A percentile compares a stretch with the other conserved stretches of the same genome.
These are phyloP conservation scores for Polyporus tsugae DNA, from an alignment of 1,284 basidiomycete genomes.

Conservation along the genomic window DNA sequence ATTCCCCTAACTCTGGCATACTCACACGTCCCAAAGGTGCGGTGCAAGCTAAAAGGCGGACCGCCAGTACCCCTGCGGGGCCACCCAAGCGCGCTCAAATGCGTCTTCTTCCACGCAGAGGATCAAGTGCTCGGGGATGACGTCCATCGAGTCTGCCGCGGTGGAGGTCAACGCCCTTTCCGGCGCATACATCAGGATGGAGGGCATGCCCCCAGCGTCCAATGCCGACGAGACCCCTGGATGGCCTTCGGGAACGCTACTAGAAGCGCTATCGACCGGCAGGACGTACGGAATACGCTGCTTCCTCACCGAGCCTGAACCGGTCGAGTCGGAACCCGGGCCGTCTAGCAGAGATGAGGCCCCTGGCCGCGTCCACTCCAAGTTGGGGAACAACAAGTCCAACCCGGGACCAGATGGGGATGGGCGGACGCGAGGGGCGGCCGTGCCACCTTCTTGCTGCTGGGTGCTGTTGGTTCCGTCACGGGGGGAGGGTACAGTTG, in stretches of 20 bases:
- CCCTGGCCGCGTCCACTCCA: neutral
- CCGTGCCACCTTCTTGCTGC: neutral
- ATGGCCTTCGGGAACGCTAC: neutral
- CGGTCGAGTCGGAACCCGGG: neutral
- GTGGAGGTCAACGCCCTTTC: neutral
- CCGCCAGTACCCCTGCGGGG: conserved; percentile 3
- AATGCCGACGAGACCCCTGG: neutral
- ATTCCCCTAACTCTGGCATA: neutral
- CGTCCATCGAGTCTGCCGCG: neutral
- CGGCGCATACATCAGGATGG: neutral
- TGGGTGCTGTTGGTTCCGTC: neutral
- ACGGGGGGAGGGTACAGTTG: neutral
- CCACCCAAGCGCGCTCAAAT: neutral
- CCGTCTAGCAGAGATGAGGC: no score
- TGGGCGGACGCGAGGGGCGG: neutral
- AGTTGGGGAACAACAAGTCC: neutral
- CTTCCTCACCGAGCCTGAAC: neutral
- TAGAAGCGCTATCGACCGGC: no score
- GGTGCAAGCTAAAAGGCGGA: neutral
- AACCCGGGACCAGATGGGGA: neutral
- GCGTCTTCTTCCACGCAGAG: neutral
- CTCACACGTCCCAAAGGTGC: neutral
- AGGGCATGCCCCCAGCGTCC: neutral
- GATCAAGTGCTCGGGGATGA: neutral
- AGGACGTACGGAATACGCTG: neutral